Base-by-base conservation (phyloP, 2,329 filamentous ascomycete species). In the Fusarium neocosmosporiellum region DNA sequence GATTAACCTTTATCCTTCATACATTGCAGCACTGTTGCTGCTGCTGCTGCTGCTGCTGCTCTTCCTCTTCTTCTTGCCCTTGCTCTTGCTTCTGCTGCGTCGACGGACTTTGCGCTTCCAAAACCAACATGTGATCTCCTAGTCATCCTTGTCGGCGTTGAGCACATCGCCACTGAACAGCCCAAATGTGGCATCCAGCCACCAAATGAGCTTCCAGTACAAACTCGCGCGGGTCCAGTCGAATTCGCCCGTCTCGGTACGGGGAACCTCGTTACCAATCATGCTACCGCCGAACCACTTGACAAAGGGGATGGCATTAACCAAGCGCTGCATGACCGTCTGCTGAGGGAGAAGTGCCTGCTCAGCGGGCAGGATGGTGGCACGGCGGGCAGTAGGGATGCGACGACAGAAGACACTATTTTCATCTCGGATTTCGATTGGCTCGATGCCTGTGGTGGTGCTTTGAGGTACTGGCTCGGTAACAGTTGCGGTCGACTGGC, bases 181-280 rank as follows among this genome's bases (percentile, higher is more conserved):
- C 5, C 85, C 83, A 76, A 91, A 90, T 62, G 85, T 86, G 20
- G 84, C 83, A 76, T 92, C 90, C 27, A 92, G 82, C 83, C 86
- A 90, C 83, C 88, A 92, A 74, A 92, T 89, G 48, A 92, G 77
- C 80, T 89, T 89, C 90, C 90, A 92, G 82, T 92, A 92, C 69
- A 92, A 81, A 68, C 89, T 92, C 13, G 90, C 90, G 53, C 84
- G 84, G 46, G 89, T 89, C 86, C 91, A 93, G 81, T 98, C 95
- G 75, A 98, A 95, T 46, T 90, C 90, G 65, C 93, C 94, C 48
- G 88, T 86, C 61, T 94, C 92, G 61, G 88, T 92, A 46, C 92
- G 87, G 9, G 94, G 94, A 41, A 96, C 90, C 79, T 92, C 88
- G 78, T 90, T 91, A 7, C 93, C 93, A 77, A 96, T 95, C 81